Conservation (phyloP, 441 rosid genomes). For the Erodium texanum region DNA sequence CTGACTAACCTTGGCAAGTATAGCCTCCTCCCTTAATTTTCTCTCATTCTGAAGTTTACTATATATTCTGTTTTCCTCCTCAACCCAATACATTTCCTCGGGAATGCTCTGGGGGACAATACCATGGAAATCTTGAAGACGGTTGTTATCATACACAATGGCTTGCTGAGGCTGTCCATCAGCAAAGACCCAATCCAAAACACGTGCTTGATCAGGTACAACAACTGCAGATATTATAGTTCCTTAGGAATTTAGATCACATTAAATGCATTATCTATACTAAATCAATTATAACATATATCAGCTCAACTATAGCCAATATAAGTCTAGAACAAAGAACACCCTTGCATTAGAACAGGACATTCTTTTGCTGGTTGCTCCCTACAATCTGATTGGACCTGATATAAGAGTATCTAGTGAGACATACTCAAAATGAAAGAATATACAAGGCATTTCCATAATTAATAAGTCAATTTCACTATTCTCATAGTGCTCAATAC, state of each 20-base stretch:
- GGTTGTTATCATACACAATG: slow-evolving; percentile 62
- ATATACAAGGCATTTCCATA: not conserved
- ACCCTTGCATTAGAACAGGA: not conserved
- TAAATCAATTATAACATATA: slow-evolving; percentile 1
- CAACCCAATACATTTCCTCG: slow-evolving; percentile 62
- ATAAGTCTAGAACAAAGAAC: not conserved
- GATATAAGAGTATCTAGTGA: not conserved
- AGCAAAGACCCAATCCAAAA: slow-evolving; percentile 89
- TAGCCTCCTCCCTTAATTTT: slow-evolving; percentile 57
- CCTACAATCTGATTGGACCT: slow-evolving; percentile 5
- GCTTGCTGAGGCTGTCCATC: slow-evolving; percentile 82
- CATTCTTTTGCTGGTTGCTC: not conserved
- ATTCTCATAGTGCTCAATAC: not conserved
- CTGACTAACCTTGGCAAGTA: slow-evolving; percentile 59
- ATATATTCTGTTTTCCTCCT: slow-evolving; percentile 56
- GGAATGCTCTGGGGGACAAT: slow-evolving; percentile 43
- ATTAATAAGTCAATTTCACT: not conserved
- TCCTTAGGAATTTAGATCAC: slow-evolving; percentile 12
- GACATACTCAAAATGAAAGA: not conserved
- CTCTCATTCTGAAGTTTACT: slow-evolving; percentile 63
- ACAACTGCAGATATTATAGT: slow-evolving; percentile 39
- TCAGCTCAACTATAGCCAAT: not conserved
- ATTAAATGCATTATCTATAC: slow-evolving; percentile 8
- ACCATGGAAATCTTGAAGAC: slow-evolving; percentile 67
- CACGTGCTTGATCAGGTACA: slow-evolving; percentile 54